Evolutionary conservation across 768 basidiomycete genomes (phyloP).

Genomic region (Dentipellis fragilis): DNA sequence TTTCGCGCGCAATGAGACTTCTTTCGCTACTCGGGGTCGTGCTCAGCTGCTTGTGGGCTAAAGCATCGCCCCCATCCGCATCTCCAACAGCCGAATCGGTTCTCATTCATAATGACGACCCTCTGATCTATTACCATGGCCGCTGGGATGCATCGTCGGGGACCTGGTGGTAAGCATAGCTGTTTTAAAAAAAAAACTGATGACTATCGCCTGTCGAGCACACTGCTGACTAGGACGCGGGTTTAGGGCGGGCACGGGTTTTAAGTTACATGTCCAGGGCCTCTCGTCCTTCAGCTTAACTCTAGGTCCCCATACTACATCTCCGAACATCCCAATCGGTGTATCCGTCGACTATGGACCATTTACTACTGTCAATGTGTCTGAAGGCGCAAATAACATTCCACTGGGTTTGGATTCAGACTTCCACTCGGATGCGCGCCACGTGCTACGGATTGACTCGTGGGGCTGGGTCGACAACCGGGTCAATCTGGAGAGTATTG

Average conservation of each 20-base stretch:
- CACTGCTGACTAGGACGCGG: neutral
- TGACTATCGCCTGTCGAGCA: neutral
- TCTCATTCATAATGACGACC: conserved; percentile 26
- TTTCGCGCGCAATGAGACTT: no score
- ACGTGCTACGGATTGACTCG: conserved; percentile 36
- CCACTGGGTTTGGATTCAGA: conserved; percentile 18
- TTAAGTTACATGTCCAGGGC: conserved; percentile 38
- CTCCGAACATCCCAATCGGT: conserved; percentile 35
- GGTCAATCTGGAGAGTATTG: conserved; percentile 39
- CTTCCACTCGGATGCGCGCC: conserved; percentile 5
- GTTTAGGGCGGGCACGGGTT: conserved; percentile 41
- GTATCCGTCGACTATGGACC: conserved; percentile 39
- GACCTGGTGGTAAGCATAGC: conserved; percentile 41
- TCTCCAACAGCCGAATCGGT: neutral
- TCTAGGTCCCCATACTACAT: conserved; percentile 39
- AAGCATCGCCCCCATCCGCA: no score
- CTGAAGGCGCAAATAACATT: conserved; percentile 34
- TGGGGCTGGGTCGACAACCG: conserved; percentile 54
- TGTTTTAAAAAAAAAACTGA: neutral
- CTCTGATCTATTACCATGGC: conserved; percentile 38
- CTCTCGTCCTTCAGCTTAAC: conserved; percentile 33
- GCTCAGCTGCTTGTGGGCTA: no score
- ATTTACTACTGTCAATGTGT: conserved; percentile 37
- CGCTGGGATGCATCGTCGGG: conserved; percentile 43
- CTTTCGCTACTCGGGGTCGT: no score